Evolutionary conservation across 495 filamentous ascomycete genomes (phyloP).

Genomic region (Neurospora pannonica): DNA sequence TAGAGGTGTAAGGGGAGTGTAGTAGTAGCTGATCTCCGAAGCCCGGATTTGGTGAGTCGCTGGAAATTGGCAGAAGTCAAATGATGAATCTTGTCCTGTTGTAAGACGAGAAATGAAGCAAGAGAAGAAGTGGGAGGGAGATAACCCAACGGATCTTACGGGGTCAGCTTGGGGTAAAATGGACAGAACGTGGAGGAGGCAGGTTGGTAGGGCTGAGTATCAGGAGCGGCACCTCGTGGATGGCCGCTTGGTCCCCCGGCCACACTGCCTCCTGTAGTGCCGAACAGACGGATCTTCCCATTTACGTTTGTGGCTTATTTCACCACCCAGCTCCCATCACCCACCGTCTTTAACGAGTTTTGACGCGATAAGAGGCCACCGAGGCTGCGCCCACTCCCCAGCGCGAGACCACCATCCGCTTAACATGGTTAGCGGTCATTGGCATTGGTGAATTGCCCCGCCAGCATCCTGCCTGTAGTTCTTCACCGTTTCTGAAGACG

Average conservation of each 20-base stretch:
- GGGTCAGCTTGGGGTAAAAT: neutral
- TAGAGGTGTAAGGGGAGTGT: neutral
- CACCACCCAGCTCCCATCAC: neutral
- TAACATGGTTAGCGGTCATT: neutral
- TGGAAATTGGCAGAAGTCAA: neutral
- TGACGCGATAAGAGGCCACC: neutral
- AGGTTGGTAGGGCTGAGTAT: neutral
- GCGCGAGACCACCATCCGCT: neutral
- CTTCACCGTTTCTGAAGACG: neutral
- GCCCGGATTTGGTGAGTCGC: neutral
- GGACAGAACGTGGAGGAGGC: neutral
- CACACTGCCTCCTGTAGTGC: neutral
- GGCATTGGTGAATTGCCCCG: neutral
- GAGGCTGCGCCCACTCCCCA: neutral
- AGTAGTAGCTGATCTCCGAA: neutral
- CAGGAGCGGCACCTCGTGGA: neutral
- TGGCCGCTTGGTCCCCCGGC: neutral
- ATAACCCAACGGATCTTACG: conserved; percentile 1
- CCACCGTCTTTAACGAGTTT: neutral
- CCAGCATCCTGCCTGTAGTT: neutral
- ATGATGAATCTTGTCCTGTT: neutral
- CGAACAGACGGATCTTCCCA: neutral
- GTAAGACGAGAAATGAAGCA: neutral
- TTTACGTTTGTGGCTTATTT: neutral
- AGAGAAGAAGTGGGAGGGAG: neutral